Conservation (phyloP, 148 eudicot genomes). For the Fagopyrum tataricum region DNA sequence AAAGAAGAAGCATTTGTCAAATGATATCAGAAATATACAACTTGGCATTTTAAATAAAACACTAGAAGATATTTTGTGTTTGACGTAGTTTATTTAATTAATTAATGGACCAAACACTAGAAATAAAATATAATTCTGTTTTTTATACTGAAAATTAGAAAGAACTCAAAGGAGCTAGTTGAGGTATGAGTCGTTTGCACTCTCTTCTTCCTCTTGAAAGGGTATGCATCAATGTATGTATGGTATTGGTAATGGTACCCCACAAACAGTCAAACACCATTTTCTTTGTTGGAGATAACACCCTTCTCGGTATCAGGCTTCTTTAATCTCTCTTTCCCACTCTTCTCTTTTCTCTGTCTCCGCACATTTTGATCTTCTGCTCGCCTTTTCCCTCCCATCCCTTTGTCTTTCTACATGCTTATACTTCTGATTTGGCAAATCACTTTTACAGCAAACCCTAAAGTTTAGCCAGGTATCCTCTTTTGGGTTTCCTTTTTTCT, state of each 20-base stretch:
- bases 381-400: constrained; percentile 8
- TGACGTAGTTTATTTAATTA: too few species aligned
- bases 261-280: neutral
- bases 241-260: neutral
- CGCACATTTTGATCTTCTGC: constrained; percentile 14
- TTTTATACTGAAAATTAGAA: too few species aligned
- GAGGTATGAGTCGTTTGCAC: neutral
- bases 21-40: too few species aligned
- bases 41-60: too few species aligned
- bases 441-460: constrained; percentile 25
- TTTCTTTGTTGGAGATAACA: neutral
- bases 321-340: neutral
- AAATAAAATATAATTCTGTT: too few species aligned
- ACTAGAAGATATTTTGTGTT: too few species aligned
- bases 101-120: too few species aligned
- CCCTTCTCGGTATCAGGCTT: neutral
- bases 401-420: constrained; percentile 4
- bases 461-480: constrained; percentile 23
- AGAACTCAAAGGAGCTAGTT: neutral
- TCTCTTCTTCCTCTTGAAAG: neutral
- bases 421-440: neutral
- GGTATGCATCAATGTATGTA: neutral
- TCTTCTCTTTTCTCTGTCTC: constrained; percentile 2
- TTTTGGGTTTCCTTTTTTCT: neutral
- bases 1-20: too few species aligned